These are phyloP conservation scores for Vaccinium macrocarpon DNA, from an alignment of 148 eudicot genomes.

Conservation along the genomic window DNA sequence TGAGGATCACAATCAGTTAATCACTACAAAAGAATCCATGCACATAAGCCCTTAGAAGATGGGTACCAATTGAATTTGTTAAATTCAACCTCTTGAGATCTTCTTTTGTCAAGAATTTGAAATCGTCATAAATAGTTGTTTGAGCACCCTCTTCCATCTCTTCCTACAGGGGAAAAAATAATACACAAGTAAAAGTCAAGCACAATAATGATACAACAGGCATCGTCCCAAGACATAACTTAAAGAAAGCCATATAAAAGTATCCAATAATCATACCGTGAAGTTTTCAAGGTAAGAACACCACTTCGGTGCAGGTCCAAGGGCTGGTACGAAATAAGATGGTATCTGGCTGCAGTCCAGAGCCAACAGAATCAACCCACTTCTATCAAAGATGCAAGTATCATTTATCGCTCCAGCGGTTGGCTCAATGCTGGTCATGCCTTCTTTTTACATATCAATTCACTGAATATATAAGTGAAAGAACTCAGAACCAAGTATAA, in stretches of 20 bases:
- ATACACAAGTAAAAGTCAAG: slow-evolving; percentile 16
- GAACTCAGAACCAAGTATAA: too few species aligned
- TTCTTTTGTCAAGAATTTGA: slow-evolving; percentile 78
- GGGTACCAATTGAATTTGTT: slow-evolving; percentile 75
- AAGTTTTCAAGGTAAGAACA: slow-evolving; percentile 83
- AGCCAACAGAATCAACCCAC: slow-evolving; percentile 85
- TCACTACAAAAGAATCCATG: slow-evolving; percentile 70
- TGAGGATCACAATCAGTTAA: neutral
- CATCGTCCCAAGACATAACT: neutral
- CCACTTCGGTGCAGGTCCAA: slow-evolving; percentile 99
- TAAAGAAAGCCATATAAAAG: neutral
- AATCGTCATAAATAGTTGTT: slow-evolving; percentile 88
- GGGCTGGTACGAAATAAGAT: slow-evolving; percentile 81
- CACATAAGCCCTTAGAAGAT: slow-evolving; percentile 83
- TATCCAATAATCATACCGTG: slow-evolving; percentile 44
- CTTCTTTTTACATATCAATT: slow-evolving; percentile 13
- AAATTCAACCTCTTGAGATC: slow-evolving; percentile 70
- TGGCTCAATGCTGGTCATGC: slow-evolving; percentile 95
- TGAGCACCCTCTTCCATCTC: slow-evolving; percentile 85
- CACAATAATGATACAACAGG: slow-evolving; percentile 5
- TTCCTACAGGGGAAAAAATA: slow-evolving; percentile 47
- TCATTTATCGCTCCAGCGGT: slow-evolving; percentile 85
- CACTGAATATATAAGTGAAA: too few species aligned
- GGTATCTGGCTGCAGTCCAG: slow-evolving; percentile 81
- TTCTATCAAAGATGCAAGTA: slow-evolving; percentile 64